Percentiles rank a stretch among this genome's conserved stretches.
phyloP scores from a whole-genome alignment of 768 basidiomycete genomes.

The Lyophyllum decastes region DNA sequence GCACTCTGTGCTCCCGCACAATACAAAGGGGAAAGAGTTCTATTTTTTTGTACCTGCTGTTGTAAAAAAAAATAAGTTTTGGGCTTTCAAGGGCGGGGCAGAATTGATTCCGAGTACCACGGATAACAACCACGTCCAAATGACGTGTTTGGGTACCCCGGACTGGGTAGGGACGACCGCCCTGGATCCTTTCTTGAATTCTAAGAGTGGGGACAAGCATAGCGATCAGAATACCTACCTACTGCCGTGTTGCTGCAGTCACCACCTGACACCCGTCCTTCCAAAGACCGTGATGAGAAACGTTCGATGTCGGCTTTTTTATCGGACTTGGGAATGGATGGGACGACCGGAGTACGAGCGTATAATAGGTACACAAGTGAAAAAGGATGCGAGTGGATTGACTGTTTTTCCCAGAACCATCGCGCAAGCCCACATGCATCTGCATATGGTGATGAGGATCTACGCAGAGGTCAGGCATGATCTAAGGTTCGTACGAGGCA shows the following conservation, averaged over 20 bases:
- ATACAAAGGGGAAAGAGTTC: too few species aligned
- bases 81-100: too few species aligned
- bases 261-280: background rate
- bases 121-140: background rate
- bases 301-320: background rate
- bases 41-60: too few species aligned
- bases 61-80: background rate
- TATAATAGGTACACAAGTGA: background rate
- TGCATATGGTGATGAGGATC: background rate
- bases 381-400: background rate
- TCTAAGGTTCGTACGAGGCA: background rate
- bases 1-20: too few species aligned
- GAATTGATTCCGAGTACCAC: background rate
- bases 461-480: background rate
- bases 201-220: background rate
- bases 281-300: conserved; percentile 10
- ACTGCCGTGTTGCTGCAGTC: background rate
- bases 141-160: background rate
- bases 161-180: background rate
- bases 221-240: background rate
- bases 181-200: background rate
- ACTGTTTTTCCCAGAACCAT: background rate
- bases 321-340: background rate
- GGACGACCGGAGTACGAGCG: background rate
- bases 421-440: background rate